phyloP scores from a whole-genome alignment of 2,329 filamentous ascomycete species.

The Ambrosiella cleistominuta region DNA sequence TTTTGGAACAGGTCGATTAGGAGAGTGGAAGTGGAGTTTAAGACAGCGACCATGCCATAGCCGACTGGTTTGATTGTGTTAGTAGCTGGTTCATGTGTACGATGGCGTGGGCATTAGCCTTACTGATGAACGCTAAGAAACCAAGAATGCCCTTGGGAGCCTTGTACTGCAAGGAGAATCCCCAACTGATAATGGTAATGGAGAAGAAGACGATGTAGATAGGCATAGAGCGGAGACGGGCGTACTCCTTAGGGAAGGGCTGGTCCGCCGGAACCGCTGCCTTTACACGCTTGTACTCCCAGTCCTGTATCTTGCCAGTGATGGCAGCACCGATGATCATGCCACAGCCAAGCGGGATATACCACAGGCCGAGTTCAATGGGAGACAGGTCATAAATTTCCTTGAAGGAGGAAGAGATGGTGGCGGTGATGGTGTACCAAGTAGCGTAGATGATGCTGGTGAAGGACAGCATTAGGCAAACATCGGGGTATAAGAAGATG shows the following conservation, averaged over 20 bases:
- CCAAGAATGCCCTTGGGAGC: constrained; percentile 16
- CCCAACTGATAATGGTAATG: constrained; percentile 17
- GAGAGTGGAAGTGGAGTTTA: constrained; percentile 20
- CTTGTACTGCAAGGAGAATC: constrained; percentile 16
- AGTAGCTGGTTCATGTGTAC: neutral
- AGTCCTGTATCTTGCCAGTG: constrained; percentile 19
- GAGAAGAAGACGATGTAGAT: constrained; percentile 16
- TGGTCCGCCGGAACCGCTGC: neutral
- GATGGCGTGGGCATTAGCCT: neutral
- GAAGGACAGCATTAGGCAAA: constrained; percentile 18
- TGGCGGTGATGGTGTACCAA: constrained; percentile 21
- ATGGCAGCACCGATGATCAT: constrained; percentile 18
- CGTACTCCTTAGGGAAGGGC: constrained; percentile 18
- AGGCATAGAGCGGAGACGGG: constrained; percentile 17
- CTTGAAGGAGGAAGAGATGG: constrained; percentile 20
- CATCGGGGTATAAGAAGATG: constrained; percentile 19
- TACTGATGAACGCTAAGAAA: constrained; percentile 15
- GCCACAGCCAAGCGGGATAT: constrained; percentile 18
- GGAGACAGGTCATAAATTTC: constrained; percentile 18
- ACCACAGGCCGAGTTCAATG: constrained; percentile 20
- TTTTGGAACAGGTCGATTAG: constrained; percentile 19
- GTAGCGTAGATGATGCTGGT: constrained; percentile 21
- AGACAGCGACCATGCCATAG: constrained; percentile 18
- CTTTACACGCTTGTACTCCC: constrained; percentile 18
- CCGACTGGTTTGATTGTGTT: constrained; percentile 15